Percentiles rank a stretch among this genome's conserved stretches.
These are phyloP conservation scores for Wallacemonas rigidus DNA, from an alignment of 208 protist species.

Conservation along the genomic window DNA sequence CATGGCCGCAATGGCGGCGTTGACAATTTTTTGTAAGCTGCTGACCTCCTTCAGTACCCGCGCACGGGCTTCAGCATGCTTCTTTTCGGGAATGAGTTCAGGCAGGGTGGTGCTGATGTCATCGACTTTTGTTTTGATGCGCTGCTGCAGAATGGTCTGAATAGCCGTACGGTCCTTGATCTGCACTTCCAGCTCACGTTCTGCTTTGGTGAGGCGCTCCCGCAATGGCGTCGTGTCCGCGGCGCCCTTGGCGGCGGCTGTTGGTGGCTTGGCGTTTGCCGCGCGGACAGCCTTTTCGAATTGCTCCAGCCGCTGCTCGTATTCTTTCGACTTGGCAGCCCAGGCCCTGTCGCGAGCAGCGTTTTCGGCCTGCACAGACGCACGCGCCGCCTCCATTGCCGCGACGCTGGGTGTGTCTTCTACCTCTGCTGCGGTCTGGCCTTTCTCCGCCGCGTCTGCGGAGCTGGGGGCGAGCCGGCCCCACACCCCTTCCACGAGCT, in stretches of 20 bases:
- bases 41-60: slow-evolving; percentile 44
- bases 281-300: slow-evolving; percentile 3
- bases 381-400: slow-evolving; percentile 12
- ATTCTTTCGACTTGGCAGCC: slow-evolving; percentile 9
- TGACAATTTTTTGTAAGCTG: slow-evolving; percentile 66
- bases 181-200: slow-evolving; percentile 30
- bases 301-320: slow-evolving; percentile 17
- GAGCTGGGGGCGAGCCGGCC: slow-evolving; percentile 19
- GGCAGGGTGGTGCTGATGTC: slow-evolving; percentile 51
- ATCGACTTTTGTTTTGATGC: slow-evolving; percentile 81
- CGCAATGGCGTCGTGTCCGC: slow-evolving; percentile 17
- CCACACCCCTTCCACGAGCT: slow-evolving; percentile 45
- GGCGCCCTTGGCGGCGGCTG: neutral
- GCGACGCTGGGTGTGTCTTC: neutral
- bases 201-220: slow-evolving; percentile 17
- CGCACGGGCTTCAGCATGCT: slow-evolving; percentile 5
- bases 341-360: slow-evolving; percentile 17
- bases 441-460: neutral
- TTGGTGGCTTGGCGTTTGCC: neutral
- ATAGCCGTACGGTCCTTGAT: slow-evolving; percentile 82
- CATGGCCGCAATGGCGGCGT: slow-evolving; percentile 78
- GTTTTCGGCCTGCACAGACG: neutral
- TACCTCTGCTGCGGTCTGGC: too few species aligned
- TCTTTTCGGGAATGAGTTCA: slow-evolving; percentile 17
- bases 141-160: slow-evolving; percentile 87